Evolutionary conservation across 257 asterid species (phyloP), one percentile per base, ranked within the genome.

Genomic region (Fraxinus pennsylvanica): DNA sequence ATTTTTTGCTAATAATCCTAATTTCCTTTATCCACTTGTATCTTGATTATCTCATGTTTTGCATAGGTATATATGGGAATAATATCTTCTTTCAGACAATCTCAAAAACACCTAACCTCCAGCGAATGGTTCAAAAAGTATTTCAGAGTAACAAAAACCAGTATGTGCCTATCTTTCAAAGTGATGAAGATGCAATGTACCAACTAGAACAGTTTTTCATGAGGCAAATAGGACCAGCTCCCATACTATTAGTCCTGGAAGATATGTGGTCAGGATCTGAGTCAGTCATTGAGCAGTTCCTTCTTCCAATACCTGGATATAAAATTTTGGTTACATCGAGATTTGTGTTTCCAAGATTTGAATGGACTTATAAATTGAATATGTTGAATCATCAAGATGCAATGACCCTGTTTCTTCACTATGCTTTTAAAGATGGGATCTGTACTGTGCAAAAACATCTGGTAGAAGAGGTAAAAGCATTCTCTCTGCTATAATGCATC

Each of bases 291-390:
- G 79, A 80, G 71, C 33, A 75, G 21, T 69, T 85, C 15, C 73
- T 43, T 14, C 57, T 82, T 9, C 74, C 33, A 25, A 75, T 68
- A 70, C 84, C 43, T 17, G 75, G 74, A 9, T 80, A 68, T 76
- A 85, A 80, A 63, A 67, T 85, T 50, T 54, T 85, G 82, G 84
- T 82, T 25, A 82, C 88, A 67, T 82, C 88, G 5, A 77, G 88
- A 72, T 77, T 0, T 61, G 78, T 14, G 9, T 82, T 85, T 4
- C 81, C 77, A 14, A 43, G 65, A 74, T 80, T 74, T 74, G 71
- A 67, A 12, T 13, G 57, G 61, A 80, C 88, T 45, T 80, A 82
- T 67, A 85, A 76, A 71, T 73, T 85, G 79, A 77, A 80, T 1
- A 25, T 45, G 35, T 75, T 85, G 79, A 71, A 63, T 41, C 78